phyloP scores from a whole-genome alignment of 352 stramenopile genomes.

The Peronospora farinosa region DNA sequence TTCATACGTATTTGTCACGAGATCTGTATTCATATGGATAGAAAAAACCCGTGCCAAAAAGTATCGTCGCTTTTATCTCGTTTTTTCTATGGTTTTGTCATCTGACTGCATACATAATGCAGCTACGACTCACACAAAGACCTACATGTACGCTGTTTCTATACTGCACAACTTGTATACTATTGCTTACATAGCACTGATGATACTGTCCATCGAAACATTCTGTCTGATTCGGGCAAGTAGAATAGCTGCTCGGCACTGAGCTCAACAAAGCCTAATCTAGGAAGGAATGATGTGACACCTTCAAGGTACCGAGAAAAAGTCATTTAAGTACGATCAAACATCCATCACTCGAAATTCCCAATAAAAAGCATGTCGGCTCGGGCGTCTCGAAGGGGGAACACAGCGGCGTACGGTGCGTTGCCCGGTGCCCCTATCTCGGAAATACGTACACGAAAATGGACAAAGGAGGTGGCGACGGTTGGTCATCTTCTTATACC shows the following conservation, averaged over 20 bases:
- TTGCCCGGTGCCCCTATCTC: slow-evolving; percentile 43
- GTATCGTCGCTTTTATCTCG: slow-evolving; percentile 2
- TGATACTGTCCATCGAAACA: too few relatives aligned
- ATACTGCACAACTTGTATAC: too few relatives aligned
- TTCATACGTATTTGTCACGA: neutral
- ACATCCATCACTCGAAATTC: too few relatives aligned
- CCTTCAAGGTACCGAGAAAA: too few relatives aligned
- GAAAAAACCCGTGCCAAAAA: too few relatives aligned
- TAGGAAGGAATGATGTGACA: slow-evolving; percentile 6
- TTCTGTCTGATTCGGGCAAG: too few relatives aligned
- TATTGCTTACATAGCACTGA: too few relatives aligned
- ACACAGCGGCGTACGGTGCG: slow-evolving; percentile 29
- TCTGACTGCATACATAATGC: neutral
- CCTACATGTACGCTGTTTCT: too few relatives aligned
- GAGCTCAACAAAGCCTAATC: neutral
- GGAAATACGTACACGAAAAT: slow-evolving; percentile 70
- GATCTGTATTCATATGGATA: too few relatives aligned
- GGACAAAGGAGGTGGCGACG: slow-evolving; percentile 58
- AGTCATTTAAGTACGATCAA: neutral
- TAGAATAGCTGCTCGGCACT: too few relatives aligned
- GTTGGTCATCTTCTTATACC: slow-evolving; percentile 66
- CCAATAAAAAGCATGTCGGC: slow-evolving; percentile 38
- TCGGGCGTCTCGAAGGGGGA: slow-evolving; percentile 32
- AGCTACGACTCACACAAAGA: too few relatives aligned
- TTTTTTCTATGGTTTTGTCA: slow-evolving; percentile 12